These are phyloP conservation scores for Phytophthora fragariaefolia DNA, from an alignment of 352 stramenopile genomes.

Conservation along the genomic window DNA sequence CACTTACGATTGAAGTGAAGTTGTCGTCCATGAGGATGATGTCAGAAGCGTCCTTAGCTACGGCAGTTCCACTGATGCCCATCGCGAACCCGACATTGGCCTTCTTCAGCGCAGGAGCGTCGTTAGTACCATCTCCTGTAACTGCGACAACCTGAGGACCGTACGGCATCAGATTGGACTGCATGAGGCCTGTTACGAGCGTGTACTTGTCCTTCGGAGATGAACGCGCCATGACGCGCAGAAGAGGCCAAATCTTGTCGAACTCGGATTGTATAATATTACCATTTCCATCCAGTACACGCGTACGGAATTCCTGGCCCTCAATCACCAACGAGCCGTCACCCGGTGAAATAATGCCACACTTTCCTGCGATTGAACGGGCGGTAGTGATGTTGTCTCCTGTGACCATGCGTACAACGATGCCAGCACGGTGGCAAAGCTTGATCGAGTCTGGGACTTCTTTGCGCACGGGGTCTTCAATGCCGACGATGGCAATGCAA, in stretches of 20 bases:
- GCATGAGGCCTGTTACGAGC: conserved; percentile 94
- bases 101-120: conserved; percentile 96
- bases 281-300: conserved; percentile 68
- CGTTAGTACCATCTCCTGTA: conserved; percentile 97
- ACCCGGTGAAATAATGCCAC: conserved; percentile 63
- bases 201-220: conserved; percentile 98
- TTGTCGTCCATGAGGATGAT: conserved; percentile 98
- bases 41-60: conserved; percentile 96
- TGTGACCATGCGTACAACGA: conserved; percentile 99
- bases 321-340: conserved; percentile 75
- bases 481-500: conserved; percentile 91
- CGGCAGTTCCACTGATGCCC: conserved; percentile 95
- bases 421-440: conserved; percentile 94
- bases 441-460: conserved; percentile 94
- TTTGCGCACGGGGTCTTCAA: conserved; percentile 93
- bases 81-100: conserved; percentile 98
- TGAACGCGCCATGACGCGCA: conserved; percentile 93
- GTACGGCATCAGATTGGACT: conserved; percentile 78
- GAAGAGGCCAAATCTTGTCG: conserved; percentile 91
- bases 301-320: conserved; percentile 67
- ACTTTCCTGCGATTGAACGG: conserved; percentile 77
- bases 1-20: conserved; percentile 96
- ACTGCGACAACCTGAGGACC: conserved; percentile 93
- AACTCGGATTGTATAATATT: conserved; percentile 89
- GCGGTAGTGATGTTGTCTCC: conserved; percentile 98